Evolutionary conservation across 2,329 filamentous ascomycete genomes (phyloP).

Genomic region (Fusarium sp.): DNA sequence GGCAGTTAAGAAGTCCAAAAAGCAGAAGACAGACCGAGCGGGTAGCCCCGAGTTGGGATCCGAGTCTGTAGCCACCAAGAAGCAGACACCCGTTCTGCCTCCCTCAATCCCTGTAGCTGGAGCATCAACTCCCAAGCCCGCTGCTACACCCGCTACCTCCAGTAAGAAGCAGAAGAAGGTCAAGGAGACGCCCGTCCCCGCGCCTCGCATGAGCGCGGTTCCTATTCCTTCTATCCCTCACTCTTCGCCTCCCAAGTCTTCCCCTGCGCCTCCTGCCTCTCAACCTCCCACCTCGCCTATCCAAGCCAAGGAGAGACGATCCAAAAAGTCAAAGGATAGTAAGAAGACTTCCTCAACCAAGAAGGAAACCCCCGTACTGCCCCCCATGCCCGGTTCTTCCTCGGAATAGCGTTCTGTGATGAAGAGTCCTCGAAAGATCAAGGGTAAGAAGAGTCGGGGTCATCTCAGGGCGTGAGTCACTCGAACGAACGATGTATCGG

Average conservation of each 20-base stretch:
- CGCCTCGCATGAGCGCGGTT: conserved; percentile 47
- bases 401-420: conserved; percentile 38
- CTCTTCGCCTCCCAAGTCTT: conserved; percentile 44
- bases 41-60: conserved; percentile 52
- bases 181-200: conserved; percentile 47
- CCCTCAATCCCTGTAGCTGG: conserved; percentile 47
- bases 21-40: conserved; percentile 51
- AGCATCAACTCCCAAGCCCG: conserved; percentile 41
- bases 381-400: conserved; percentile 36
- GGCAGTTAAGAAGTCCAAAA: conserved; percentile 56
- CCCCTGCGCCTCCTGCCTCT: conserved; percentile 37
- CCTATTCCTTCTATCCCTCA: conserved; percentile 53
- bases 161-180: conserved; percentile 47
- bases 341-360: conserved; percentile 40
- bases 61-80: conserved; percentile 45
- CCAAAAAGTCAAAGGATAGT: conserved; percentile 47
- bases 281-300: conserved; percentile 35
- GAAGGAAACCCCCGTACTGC: conserved; percentile 45
- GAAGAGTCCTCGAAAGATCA: conserved; percentile 11
- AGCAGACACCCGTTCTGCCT: conserved; percentile 50
- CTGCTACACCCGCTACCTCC: conserved; percentile 37
- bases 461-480: background rate
- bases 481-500: background rate
- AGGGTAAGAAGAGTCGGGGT: background rate
- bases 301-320: conserved; percentile 46